Conservation (phyloP, 2,329 filamentous ascomycete species). For the Penicillium sp. region DNA sequence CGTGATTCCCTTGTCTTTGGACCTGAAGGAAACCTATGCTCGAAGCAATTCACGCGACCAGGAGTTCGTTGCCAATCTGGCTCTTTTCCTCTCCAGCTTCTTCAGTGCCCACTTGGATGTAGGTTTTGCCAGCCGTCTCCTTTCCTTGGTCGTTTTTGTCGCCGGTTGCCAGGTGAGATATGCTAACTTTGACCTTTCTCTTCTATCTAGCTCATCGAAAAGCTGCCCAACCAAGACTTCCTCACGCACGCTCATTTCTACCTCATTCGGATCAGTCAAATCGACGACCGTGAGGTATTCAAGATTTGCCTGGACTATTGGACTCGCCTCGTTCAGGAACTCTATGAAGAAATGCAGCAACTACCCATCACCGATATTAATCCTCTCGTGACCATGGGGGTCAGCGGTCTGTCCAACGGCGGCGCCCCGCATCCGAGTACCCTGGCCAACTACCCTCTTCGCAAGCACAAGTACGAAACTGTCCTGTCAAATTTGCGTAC, state of each 20-base stretch:
- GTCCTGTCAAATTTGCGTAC: constrained; percentile 90
- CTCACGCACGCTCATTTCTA: constrained; percentile 97
- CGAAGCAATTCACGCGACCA: constrained; percentile 91
- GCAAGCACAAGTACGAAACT: constrained; percentile 97
- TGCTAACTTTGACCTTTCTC: constrained; percentile 14
- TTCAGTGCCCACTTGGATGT: constrained; percentile 90
- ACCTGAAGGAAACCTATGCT: constrained; percentile 88
- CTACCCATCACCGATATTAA: constrained; percentile 92
- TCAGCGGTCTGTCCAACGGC: constrained; percentile 70
- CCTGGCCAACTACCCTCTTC: constrained; percentile 86
- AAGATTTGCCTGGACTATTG: constrained; percentile 99
- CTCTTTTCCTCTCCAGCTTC: constrained; percentile 95
- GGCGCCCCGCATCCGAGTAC: constrained; percentile 83
- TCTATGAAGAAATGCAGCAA: constrained; percentile 98
- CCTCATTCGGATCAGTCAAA: constrained; percentile 96
- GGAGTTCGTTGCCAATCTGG: constrained; percentile 96
- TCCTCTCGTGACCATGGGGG: constrained; percentile 78
- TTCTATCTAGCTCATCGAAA: constrained; percentile 76
- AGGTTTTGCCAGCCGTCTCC: constrained; percentile 33
- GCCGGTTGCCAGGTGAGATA: background rate
- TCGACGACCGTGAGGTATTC: constrained; percentile 98
- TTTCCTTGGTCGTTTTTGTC: background rate
- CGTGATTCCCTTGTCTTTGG: constrained; percentile 87
- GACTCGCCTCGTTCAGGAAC: constrained; percentile 96
- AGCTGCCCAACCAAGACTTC: constrained; percentile 91